phyloP scores from a whole-genome alignment of 306 rosid species.

The Quercus wislizeni region DNA sequence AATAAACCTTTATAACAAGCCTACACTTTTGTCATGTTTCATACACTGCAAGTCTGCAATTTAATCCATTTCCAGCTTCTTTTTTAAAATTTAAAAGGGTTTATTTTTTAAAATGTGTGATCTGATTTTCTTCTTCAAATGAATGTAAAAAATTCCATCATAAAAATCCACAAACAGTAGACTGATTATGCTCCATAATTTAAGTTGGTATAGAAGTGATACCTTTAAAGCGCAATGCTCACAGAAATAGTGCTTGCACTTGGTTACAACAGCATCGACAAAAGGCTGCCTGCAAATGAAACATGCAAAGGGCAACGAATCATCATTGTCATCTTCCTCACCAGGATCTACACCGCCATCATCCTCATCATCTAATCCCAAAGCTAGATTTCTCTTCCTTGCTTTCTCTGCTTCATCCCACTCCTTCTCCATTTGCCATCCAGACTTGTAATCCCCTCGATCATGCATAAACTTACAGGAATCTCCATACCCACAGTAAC shows the following conservation, averaged over 20 bases:
- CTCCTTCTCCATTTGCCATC: conserved; percentile 90
- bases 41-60: background rate
- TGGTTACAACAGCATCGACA: conserved; percentile 76
- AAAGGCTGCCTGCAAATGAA: conserved; percentile 78
- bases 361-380: conserved; percentile 38
- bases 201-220: background rate
- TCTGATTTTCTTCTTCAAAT: background rate
- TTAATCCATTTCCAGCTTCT: background rate
- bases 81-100: background rate
- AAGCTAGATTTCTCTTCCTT: conserved; percentile 71
- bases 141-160: background rate
- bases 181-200: background rate
- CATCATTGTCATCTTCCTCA: conserved; percentile 52
- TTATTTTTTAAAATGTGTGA: background rate
- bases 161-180: background rate
- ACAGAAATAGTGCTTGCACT: conserved; percentile 79
- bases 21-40: background rate
- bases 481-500: conserved; percentile 85
- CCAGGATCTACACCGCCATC: conserved; percentile 37
- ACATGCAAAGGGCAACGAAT: conserved; percentile 67
- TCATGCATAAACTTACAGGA: conserved; percentile 90
- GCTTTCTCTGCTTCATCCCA: conserved; percentile 91
- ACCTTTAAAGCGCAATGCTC: conserved; percentile 90
- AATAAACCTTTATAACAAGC: background rate
- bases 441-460: conserved; percentile 92